Evolutionary conservation across 2,329 filamentous ascomycete genomes (phyloP).

Genomic region (Fusarium sp.): DNA sequence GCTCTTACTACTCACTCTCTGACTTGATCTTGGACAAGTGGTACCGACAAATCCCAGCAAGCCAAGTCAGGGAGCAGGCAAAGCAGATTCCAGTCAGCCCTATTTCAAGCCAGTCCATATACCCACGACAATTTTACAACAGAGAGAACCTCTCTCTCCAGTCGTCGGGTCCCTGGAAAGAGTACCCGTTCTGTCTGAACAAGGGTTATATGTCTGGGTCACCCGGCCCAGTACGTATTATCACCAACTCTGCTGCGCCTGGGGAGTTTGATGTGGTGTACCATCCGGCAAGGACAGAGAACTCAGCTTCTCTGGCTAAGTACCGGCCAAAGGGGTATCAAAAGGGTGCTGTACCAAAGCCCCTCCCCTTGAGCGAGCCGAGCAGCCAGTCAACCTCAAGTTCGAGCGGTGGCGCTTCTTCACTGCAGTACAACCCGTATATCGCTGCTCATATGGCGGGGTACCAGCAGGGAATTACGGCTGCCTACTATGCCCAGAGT

Average conservation of each 20-base stretch:
- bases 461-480: neutral
- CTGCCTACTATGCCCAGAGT: neutral
- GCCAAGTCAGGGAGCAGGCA: constrained; percentile 15
- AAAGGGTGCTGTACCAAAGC: neutral
- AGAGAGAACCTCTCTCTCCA: neutral
- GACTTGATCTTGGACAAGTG: neutral
- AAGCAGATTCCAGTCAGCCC: neutral
- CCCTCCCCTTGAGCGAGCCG: neutral
- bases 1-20: constrained; percentile 15
- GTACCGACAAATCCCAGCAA: constrained; percentile 14
- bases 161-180: constrained; percentile 5
- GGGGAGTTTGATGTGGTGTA: constrained; percentile 8
- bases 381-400: neutral
- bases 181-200: constrained; percentile 21
- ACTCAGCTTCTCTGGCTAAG: neutral
- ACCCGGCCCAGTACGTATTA: constrained; percentile 17
- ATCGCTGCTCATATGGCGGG: neutral
- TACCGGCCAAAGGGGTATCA: constrained; percentile 21
- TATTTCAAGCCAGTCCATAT: neutral
- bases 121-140: constrained; percentile 8
- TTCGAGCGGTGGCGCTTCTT: neutral
- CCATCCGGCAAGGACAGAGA: neutral
- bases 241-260: neutral
- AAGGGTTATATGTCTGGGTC: neutral
- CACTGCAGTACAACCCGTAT: neutral